Percentiles rank a stretch among this genome's conserved stretches.
Conservation (phyloP, 768 basidiomycete genomes). For the Leccinum uliginosum region DNA sequence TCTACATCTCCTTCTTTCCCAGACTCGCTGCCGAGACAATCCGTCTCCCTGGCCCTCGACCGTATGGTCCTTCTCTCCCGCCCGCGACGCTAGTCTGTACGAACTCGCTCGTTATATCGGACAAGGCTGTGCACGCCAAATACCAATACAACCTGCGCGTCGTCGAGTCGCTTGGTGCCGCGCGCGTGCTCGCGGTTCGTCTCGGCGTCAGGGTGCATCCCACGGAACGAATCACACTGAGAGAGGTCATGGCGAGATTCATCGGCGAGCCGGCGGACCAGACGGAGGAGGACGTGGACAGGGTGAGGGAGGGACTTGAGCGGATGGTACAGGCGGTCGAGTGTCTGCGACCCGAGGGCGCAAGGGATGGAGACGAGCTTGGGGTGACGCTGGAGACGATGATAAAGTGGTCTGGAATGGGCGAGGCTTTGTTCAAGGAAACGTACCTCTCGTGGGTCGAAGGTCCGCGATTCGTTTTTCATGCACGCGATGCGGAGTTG, state of each 20-base stretch:
- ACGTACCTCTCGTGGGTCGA: constrained; percentile 78
- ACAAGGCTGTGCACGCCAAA: constrained; percentile 75
- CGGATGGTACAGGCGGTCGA: constrained; percentile 46
- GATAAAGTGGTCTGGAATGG: constrained; percentile 59
- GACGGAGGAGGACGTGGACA: constrained; percentile 38
- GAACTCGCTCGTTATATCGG: constrained; percentile 68
- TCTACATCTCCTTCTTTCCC: constrained; percentile 83
- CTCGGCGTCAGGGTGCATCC: constrained; percentile 44
- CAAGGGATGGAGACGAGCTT: constrained; percentile 38
- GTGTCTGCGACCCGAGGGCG: constrained; percentile 43
- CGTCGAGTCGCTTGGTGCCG: constrained; percentile 83
- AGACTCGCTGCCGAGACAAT: constrained; percentile 61
- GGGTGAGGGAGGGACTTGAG: constrained; percentile 45
- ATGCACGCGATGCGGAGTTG: not conserved
- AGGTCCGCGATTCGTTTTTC: constrained; percentile 42
- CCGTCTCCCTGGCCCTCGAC: constrained; percentile 46
- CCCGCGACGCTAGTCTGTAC: constrained; percentile 27
- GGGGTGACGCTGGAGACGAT: constrained; percentile 76
- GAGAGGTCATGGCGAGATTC: constrained; percentile 62
- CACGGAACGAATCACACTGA: constrained; percentile 51
- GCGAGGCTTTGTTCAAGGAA: constrained; percentile 50
- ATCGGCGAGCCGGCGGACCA: constrained; percentile 39
- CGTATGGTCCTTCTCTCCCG: constrained; percentile 20
- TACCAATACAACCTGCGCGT: constrained; percentile 85
- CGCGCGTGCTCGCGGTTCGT: constrained; percentile 62